Evolutionary conservation across 345 rosid species (phyloP).

Genomic region (Lenwebbia sp.): DNA sequence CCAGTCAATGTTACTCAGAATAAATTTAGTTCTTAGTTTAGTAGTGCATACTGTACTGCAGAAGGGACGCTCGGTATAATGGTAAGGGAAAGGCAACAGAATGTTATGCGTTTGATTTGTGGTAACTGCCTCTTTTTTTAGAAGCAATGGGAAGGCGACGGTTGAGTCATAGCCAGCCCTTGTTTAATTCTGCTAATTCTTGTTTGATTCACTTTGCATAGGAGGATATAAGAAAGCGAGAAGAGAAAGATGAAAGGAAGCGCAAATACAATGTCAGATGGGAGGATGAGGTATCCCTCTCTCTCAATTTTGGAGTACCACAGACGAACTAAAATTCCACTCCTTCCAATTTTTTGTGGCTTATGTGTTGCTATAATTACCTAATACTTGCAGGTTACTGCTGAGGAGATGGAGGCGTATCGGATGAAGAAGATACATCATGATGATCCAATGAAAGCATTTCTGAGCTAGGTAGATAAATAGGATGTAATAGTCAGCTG

Average conservation of each 20-base stretch:
- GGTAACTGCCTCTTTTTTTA: background rate
- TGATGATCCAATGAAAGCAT: conserved; percentile 60
- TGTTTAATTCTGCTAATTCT: background rate
- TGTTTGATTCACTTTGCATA: conserved; percentile 2
- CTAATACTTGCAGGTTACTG: conserved; percentile 31
- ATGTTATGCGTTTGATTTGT: background rate
- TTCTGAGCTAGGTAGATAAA: conserved; percentile 9
- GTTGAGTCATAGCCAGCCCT: background rate
- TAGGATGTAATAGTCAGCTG: background rate
- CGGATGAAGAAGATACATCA: conserved; percentile 62
- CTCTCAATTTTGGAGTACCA: background rate
- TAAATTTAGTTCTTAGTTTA: background rate
- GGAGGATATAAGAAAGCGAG: conserved; percentile 50
- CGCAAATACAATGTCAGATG: conserved; percentile 52
- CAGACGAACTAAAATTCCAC: background rate
- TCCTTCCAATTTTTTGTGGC: background rate
- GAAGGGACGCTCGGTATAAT: background rate
- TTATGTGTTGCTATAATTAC: background rate
- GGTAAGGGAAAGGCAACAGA: background rate
- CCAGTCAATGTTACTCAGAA: background rate
- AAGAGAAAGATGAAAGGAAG: conserved; percentile 54
- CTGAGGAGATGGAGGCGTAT: conserved; percentile 73
- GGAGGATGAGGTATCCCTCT: conserved; percentile 40
- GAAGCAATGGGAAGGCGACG: background rate
- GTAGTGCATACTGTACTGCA: background rate